phyloP scores from a whole-genome alignment of 2,329 filamentous ascomycete genomes.

The Rhytidhysteron rufulum region DNA sequence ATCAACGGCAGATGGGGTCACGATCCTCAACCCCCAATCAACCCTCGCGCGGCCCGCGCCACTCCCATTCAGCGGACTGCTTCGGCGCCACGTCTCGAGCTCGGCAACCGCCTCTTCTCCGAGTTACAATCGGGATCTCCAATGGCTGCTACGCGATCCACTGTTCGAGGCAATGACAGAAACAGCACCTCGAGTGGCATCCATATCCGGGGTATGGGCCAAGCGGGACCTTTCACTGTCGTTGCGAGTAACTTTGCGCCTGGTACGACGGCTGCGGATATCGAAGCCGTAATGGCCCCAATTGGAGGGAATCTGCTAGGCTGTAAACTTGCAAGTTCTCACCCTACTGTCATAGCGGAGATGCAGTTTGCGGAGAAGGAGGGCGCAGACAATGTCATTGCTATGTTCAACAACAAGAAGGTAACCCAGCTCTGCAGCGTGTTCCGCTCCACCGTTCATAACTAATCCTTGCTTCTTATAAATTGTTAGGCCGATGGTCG shows the following conservation, averaged over 20 bases:
- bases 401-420: constrained; percentile 74
- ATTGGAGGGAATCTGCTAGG: constrained; percentile 63
- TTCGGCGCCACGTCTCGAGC: constrained; percentile 38
- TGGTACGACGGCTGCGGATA: constrained; percentile 76
- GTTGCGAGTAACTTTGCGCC: constrained; percentile 79
- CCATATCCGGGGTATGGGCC: constrained; percentile 63
- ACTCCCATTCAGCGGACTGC: constrained; percentile 33
- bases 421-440: constrained; percentile 47
- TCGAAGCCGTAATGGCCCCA: constrained; percentile 75
- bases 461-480: constrained; percentile 15
- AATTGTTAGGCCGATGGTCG: constrained; percentile 65
- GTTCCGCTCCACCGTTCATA: constrained; percentile 3
- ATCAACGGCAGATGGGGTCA: constrained; percentile 69
- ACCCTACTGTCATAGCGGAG: constrained; percentile 72
- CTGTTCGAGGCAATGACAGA: constrained; percentile 20
- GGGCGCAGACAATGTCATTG: constrained; percentile 70
- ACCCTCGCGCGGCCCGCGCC: constrained; percentile 33
- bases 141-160: constrained; percentile 13
- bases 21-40: constrained; percentile 57
- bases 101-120: constrained; percentile 39
- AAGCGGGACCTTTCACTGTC: constrained; percentile 67
- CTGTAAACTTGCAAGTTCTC: constrained; percentile 64
- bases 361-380: constrained; percentile 69
- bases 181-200: constrained; percentile 49
- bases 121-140: constrained; percentile 36